Conservation (phyloP, 495 filamentous ascomycete genomes). For the Lophium mytilinum region DNA sequence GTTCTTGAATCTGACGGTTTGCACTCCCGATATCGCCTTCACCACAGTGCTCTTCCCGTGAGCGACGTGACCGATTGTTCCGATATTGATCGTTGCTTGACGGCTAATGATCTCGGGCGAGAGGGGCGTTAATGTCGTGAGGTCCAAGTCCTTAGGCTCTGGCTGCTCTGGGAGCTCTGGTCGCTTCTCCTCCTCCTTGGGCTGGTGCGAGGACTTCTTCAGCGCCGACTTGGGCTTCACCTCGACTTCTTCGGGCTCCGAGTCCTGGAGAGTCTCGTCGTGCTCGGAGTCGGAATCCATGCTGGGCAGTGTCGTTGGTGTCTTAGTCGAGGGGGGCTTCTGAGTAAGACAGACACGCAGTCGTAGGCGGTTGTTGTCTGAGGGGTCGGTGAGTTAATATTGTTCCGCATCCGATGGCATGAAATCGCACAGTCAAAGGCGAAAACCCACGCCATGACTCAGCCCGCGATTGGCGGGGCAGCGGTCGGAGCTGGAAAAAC, state of each 20-base stretch:
- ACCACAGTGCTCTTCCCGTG: slow-evolving; percentile 98
- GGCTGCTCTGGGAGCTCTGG: slow-evolving; percentile 68
- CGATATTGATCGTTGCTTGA: slow-evolving; percentile 98
- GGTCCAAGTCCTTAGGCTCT: slow-evolving; percentile 75
- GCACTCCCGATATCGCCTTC: slow-evolving; percentile 96
- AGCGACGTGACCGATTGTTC: slow-evolving; percentile 96
- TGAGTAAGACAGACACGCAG: no score
- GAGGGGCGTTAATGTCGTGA: slow-evolving; percentile 67
- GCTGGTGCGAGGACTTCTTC: slow-evolving; percentile 48
- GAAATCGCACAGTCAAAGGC: background rate
- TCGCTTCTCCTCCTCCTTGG: slow-evolving; percentile 51
- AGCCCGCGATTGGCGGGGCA: slow-evolving; percentile 11
- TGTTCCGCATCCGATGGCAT: no score
- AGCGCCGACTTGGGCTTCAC: slow-evolving; percentile 55
- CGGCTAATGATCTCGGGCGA: slow-evolving; percentile 94
- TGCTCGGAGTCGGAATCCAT: slow-evolving; percentile 26
- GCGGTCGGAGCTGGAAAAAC: slow-evolving; percentile 7
- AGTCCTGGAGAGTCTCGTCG: slow-evolving; percentile 30
- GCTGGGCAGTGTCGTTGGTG: slow-evolving; percentile 7
- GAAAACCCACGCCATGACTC: background rate
- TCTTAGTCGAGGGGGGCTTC: background rate
- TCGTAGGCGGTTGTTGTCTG: background rate
- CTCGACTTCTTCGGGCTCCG: slow-evolving; percentile 30
- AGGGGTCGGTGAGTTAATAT: background rate
- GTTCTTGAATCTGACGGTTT: slow-evolving; percentile 99